Base-by-base conservation (phyloP, 2,329 filamentous ascomycete genomes). In the Parastagonospora nodorum region DNA sequence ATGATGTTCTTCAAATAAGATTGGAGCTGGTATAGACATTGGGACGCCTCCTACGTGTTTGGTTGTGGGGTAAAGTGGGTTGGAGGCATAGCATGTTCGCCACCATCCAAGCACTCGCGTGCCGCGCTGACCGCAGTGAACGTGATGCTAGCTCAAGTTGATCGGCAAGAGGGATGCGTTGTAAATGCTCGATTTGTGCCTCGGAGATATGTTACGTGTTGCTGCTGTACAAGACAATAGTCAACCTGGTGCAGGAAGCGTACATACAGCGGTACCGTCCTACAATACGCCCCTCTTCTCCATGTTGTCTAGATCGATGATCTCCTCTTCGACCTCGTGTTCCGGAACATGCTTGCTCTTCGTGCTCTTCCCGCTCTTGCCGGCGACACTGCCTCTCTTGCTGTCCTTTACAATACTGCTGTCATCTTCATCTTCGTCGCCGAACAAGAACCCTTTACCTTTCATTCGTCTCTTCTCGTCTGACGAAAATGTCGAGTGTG, bases 361-460 rank as follows among this genome's bases (percentile, higher is more conserved):
- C 14, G 44, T 37, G 12, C 46, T 57, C 42, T 61, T 66, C 10
- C 57, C 32, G 1, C 43, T 41, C 40, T 66, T 71, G 8, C 60
- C 48, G 19, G 56, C 54, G 15, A 54, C 45, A 36, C 61, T 65
- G 8, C 63, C 62, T 53, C 60, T 59, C 48, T 63, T 65, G 6
- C 52, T 50, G 4, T 61, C 57, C 32, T 57, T 57, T 12, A 42
- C 35, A 29, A 41, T 59, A 5, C 19, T 16, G 27, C 45, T 45
- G 1, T 64, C 65, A n/a, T 64, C 67, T n/a, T 71, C 70, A 8
- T 74, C 72, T 10, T 74, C 70, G n/a, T 75, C 72, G 4, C 74
- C 74, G 46, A 76, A 76, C 24, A 76, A 48, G 39, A 74, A 76
- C 1, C 72, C 72, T 45, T 73, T 75, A 5, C 68, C 70, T 46